Base-by-base conservation (phyloP, 306 rosid genomes). In the Rosa rugosa region DNA sequence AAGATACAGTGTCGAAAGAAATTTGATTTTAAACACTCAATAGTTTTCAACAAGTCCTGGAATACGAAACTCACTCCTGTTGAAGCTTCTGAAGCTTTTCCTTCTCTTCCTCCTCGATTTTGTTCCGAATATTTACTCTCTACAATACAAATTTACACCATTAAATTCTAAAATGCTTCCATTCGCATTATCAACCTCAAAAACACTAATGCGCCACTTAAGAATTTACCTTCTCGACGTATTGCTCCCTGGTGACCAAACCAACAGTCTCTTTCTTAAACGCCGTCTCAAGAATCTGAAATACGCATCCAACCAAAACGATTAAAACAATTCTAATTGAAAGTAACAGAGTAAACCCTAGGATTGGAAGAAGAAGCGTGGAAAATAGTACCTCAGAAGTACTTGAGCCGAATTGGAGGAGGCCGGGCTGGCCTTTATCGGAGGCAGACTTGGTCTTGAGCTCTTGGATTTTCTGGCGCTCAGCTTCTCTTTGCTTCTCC, bases 211-310 rank as follows among this genome's bases (percentile, higher is more conserved):
- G 27, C 8, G 31, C 31, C 31, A 27, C 36, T 31, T 31, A 1
- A 31, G 36, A 31, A 42, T 42, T 7, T 42, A 95, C 99, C 99
- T 95, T 95, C 87, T 93, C 98, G 12, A 95, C 97, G 80, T 95
- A 95, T 76, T 95, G 85, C 80, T 93, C 99, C 73, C 99, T 82
- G 27, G 99, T 93, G 77, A 95, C 99, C 72, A 95, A 81, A 75
- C 99, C 99, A 44, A 95, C 98, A 13, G 98, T 93, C 85, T 95
- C 99, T 78, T 93, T 95, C 92, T 95, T 95, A 77, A 95, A 95
- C 7, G 99, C 99, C 12, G 96, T 91, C 90, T 95, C 99, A 4
- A 95, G 94, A 87, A 93, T 89, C 99, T 95, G 94, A 84, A 77
- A 82, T 25, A 16, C 31, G 47, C 70, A 73, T 50, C 46, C 50